Evolutionary conservation across 2,329 filamentous ascomycete species (phyloP).

Genomic region (Alternaria atra): DNA sequence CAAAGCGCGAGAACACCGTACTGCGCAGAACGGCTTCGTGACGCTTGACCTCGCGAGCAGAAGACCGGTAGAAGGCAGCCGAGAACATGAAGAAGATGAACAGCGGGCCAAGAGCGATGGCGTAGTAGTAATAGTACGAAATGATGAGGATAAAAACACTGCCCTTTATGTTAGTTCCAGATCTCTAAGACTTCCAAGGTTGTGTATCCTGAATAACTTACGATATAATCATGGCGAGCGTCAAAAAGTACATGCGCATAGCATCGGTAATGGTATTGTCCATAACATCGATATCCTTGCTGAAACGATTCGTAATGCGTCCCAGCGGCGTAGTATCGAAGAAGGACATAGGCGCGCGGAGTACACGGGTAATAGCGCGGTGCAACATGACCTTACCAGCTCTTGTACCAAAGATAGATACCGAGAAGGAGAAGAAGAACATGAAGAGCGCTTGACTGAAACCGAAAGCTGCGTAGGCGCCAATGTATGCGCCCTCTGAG

Average conservation of each 20-base stretch:
- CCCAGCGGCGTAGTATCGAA: constrained; percentile 97
- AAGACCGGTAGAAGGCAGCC: constrained; percentile 86
- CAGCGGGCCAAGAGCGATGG: constrained; percentile 73
- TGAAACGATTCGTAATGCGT: constrained; percentile 95
- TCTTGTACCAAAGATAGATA: constrained; percentile 82
- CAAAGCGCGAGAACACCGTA: constrained; percentile 87
- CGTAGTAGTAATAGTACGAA: constrained; percentile 93
- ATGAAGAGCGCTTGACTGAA: constrained; percentile 50
- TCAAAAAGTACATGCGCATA: constrained; percentile 92
- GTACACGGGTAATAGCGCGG: constrained; percentile 77
- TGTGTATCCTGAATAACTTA: constrained; percentile 14
- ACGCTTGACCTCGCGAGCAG: constrained; percentile 92
- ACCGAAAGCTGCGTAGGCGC: constrained; percentile 49
- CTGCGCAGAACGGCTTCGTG: constrained; percentile 91
- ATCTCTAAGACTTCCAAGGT: background rate
- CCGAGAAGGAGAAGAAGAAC: constrained; percentile 81
- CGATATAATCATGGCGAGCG: constrained; percentile 77
- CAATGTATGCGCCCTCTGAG: constrained; percentile 75
- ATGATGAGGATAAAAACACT: constrained; percentile 89
- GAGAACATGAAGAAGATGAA: constrained; percentile 82
- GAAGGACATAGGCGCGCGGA: constrained; percentile 80
- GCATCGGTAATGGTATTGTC: constrained; percentile 90
- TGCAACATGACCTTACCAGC: constrained; percentile 84
- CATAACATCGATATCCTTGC: constrained; percentile 94
- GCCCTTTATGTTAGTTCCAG: constrained; percentile 15